A percentile compares a stretch with the other conserved stretches of the same genome.
These are phyloP conservation scores for Purpureocillium takamizusanense DNA, from an alignment of 2,329 filamentous ascomycete genomes.

Conservation along the genomic window DNA sequence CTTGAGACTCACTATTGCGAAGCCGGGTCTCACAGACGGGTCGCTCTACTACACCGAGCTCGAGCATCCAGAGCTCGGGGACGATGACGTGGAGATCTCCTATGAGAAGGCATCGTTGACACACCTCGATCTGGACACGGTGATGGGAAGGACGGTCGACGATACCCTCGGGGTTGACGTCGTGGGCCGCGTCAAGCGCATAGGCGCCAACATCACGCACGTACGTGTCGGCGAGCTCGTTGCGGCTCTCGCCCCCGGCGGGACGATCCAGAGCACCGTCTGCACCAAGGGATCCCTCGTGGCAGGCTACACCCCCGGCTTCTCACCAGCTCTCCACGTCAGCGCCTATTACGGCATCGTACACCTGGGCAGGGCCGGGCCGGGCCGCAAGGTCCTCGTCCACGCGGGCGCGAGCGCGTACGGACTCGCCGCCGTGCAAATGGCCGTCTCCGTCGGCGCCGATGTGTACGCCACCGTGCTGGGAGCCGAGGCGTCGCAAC, in stretches of 20 bases:
- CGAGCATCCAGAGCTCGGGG: conserved; percentile 10
- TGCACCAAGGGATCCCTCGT: conserved; percentile 27
- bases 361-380: conserved; percentile 17
- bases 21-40: conserved; percentile 16
- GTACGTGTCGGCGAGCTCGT: conserved; percentile 32
- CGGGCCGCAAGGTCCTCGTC: conserved; percentile 28
- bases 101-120: conserved; percentile 26
- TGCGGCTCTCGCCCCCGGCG: conserved; percentile 23
- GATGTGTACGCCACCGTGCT: conserved; percentile 33
- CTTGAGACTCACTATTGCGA: conserved; percentile 14
- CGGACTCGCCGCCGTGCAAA: conserved; percentile 33
- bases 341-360: conserved; percentile 34
- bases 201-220: conserved; percentile 21
- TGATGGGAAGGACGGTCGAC: conserved; percentile 20
- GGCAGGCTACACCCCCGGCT: conserved; percentile 12
- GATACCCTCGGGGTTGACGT: conserved; percentile 31
- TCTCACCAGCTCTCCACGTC: conserved; percentile 27
- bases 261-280: conserved; percentile 24
- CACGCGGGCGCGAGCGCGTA: conserved; percentile 33
- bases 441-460: conserved; percentile 27
- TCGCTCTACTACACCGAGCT: conserved; percentile 15
- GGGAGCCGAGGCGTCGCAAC: conserved; percentile 16
- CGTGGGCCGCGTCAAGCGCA: conserved; percentile 23
- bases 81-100: conserved; percentile 29
- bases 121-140: conserved; percentile 25